phyloP scores from a whole-genome alignment of 306 rosid species.

The Lathyrus aphaca region DNA sequence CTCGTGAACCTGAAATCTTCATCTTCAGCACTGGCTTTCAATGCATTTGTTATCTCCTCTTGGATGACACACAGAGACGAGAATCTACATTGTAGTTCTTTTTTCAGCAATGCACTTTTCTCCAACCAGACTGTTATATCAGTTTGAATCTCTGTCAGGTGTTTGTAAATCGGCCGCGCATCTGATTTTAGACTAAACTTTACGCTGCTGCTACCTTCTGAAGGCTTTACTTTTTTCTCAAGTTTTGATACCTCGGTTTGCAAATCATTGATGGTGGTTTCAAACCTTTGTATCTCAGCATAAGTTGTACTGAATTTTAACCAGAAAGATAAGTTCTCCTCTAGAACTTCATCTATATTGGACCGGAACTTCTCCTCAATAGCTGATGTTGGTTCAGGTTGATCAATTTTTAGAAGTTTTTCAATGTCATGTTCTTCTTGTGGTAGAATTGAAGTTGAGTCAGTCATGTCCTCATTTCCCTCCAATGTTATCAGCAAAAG shows the following conservation, averaged over 20 bases:
- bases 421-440: slow-evolving; percentile 34
- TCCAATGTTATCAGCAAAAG: slow-evolving; percentile 60
- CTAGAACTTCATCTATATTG: slow-evolving; percentile 78
- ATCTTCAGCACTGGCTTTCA: slow-evolving; percentile 85
- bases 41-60: slow-evolving; percentile 78
- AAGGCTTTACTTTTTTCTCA: slow-evolving; percentile 48
- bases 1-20: slow-evolving; percentile 88
- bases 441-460: slow-evolving; percentile 28
- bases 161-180: slow-evolving; percentile 79
- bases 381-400: slow-evolving; percentile 51
- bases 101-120: slow-evolving; percentile 57
- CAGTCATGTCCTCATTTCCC: slow-evolving; percentile 47
- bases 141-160: slow-evolving; percentile 77
- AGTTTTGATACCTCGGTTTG: slow-evolving; percentile 59
- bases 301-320: slow-evolving; percentile 71
- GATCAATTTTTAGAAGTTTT: slow-evolving; percentile 39
- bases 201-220: slow-evolving; percentile 49
- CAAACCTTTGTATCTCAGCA: slow-evolving; percentile 72
- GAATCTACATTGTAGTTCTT: slow-evolving; percentile 69
- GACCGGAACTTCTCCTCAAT: slow-evolving; percentile 70
- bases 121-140: slow-evolving; percentile 75
- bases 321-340: slow-evolving; percentile 92
- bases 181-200: slow-evolving; percentile 60
- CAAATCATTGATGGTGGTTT: slow-evolving; percentile 68
- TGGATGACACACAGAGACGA: slow-evolving; percentile 78